A percentile compares a stretch with the other conserved stretches of the same genome.
Conservation (phyloP, 2,329 filamentous ascomycete species). For the Cercospora citrullina region DNA sequence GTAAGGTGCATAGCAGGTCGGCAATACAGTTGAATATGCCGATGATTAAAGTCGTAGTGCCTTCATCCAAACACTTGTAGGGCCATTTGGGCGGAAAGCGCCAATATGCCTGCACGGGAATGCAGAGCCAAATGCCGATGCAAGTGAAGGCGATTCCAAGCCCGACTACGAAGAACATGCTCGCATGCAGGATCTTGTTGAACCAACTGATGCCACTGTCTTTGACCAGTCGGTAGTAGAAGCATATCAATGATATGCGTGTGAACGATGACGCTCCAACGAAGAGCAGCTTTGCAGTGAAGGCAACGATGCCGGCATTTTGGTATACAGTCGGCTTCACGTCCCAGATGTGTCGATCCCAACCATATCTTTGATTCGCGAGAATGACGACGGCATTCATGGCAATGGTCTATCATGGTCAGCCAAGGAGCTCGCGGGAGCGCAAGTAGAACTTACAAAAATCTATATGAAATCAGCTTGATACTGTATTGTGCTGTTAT, state of each 20-base stretch:
- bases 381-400: slow-evolving; percentile 44
- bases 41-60: slow-evolving; percentile 40
- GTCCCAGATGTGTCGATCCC: slow-evolving; percentile 36
- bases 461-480: neutral
- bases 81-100: slow-evolving; percentile 35
- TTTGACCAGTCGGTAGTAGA: slow-evolving; percentile 49
- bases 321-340: slow-evolving; percentile 22
- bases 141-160: slow-evolving; percentile 44
- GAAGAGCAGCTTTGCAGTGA: slow-evolving; percentile 47
- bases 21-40: slow-evolving; percentile 48
- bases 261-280: slow-evolving; percentile 46
- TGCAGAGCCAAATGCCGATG: slow-evolving; percentile 44
- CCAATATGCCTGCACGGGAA: slow-evolving; percentile 45
- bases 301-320: slow-evolving; percentile 42
- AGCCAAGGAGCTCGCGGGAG: neutral
- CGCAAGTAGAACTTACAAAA: slow-evolving; percentile 12
- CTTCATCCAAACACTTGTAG: slow-evolving; percentile 46
- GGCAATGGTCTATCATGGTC: slow-evolving; percentile 35
- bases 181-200: slow-evolving; percentile 43
- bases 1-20: slow-evolving; percentile 45
- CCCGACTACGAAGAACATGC: slow-evolving; percentile 41
- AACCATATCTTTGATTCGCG: slow-evolving; percentile 46
- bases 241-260: slow-evolving; percentile 46
- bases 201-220: slow-evolving; percentile 45
- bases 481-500: neutral